A percentile compares a stretch with the other conserved stretches of the same genome.
These are phyloP conservation scores for Apophysomyces trapeziformis DNA, from an alignment of 371 early-diverging fungal species.

Conservation along the genomic window DNA sequence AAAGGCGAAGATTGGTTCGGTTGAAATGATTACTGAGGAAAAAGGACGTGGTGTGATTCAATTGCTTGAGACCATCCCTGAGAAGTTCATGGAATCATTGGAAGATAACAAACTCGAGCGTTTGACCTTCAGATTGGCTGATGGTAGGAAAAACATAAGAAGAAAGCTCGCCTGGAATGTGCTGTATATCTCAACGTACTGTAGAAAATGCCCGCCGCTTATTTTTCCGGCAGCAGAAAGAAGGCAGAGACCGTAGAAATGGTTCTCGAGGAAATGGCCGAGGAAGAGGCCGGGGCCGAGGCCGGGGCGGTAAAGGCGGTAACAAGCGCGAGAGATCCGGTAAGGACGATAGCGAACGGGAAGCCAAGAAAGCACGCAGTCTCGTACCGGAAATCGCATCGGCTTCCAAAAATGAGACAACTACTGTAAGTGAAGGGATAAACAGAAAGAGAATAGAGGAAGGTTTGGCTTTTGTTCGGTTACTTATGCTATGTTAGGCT, in stretches of 20 bases:
- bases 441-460: background rate
- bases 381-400: constrained; percentile 1
- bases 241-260: constrained; percentile 13
- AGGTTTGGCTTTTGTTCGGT: background rate
- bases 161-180: background rate
- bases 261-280: constrained; percentile 26
- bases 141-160: constrained; percentile 16
- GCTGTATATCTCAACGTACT: background rate
- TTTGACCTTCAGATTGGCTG: constrained; percentile 27
- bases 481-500: background rate
- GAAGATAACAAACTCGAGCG: constrained; percentile 31
- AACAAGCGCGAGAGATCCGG: constrained; percentile 11
- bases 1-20: constrained; percentile 8
- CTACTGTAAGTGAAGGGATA: background rate
- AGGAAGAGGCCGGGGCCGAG: constrained; percentile 28
- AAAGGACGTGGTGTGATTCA: constrained; percentile 40
- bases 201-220: constrained; percentile 25
- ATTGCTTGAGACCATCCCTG: constrained; percentile 33
- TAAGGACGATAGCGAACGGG: background rate
- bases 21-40: constrained; percentile 15
- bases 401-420: background rate
- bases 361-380: background rate
- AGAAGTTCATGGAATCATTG: constrained; percentile 36
- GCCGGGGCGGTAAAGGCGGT: constrained; percentile 15
- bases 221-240: constrained; percentile 29